Evolutionary conservation across 106 monocot genomes (phyloP), one percentile per base, ranked within the genome.

Genomic region (Dendrobium catenatum): DNA sequence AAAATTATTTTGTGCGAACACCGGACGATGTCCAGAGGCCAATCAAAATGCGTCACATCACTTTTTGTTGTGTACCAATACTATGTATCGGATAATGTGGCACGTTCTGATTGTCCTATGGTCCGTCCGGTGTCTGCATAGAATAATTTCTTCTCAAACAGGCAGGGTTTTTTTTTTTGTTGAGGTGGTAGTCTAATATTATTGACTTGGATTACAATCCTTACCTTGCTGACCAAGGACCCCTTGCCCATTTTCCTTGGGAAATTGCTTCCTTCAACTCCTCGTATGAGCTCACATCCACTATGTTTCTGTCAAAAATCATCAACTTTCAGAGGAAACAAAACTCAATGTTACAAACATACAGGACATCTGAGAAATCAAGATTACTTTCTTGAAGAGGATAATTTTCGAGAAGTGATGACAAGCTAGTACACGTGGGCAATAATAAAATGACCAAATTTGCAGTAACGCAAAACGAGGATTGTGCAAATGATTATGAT

Each of bases 161-260:
- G 8, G 46, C 6, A 46, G 6, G 6, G 0, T 0, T 44, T 44
- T 44, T 44, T 46, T 46, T 46, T 46, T 46, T 46, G 4, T 7
- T 46, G 46, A 9, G 6, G 46, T 46, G 9, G 9, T 46, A 51
- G 10, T 11, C 47, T 9, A 8, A 48, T 8, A 48, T 48, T 48
- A 16, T 22, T 70, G 15, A 72, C 9, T 17, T 72, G 15, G 29
- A 33, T 29, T 72, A 16, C 41, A 20, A 22, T 81, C 31, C 70
- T 78, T 81, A 98, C 97, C 97, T 87, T 2, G 97, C 94, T 75
- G 94, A 92, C 97, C 97, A 98, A 22, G 97, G 92, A 80, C 97
- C 94, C 76, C 94, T 90, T 44, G 94, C 97, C 94, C 97, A 98
- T 77, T 94, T 98, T 15, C 97, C 97, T 81, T 89, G 79, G 43